Conservation (phyloP, 495 filamentous ascomycete species). For the Lepraria neglecta region DNA sequence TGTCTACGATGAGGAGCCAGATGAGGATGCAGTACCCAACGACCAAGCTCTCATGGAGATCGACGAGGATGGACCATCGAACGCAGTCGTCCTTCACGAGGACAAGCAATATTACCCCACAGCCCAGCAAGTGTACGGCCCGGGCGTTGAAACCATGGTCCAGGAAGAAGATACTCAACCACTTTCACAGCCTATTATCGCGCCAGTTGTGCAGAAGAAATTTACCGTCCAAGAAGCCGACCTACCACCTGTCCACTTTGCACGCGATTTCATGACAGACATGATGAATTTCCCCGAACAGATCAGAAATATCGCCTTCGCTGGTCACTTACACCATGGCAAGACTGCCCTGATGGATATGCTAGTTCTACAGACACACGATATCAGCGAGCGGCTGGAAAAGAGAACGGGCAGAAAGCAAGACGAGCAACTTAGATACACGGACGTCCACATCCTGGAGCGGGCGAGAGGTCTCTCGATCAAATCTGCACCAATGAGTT, state of each 20-base stretch:
- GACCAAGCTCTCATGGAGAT: conserved; percentile 91
- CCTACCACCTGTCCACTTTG: conserved; percentile 79
- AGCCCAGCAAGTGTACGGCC: conserved; percentile 88
- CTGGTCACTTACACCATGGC: conserved; percentile 91
- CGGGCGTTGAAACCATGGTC: conserved; percentile 89
- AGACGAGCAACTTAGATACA: conserved; percentile 91
- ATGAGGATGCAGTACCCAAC: conserved; percentile 46
- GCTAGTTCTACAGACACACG: conserved; percentile 91
- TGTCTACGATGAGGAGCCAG: conserved; percentile 66
- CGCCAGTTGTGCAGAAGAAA: conserved; percentile 88
- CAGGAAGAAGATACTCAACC: conserved; percentile 97
- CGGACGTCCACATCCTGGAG: conserved; percentile 83
- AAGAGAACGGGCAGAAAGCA: conserved; percentile 72
- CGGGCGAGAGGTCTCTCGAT: conserved; percentile 86
- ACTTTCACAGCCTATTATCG: conserved; percentile 85
- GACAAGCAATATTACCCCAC: conserved; percentile 99
- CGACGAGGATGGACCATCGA: conserved; percentile 91
- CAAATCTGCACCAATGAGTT: conserved; percentile 89
- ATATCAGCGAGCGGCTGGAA: conserved; percentile 67
- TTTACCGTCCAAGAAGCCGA: conserved; percentile 89
- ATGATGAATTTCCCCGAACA: conserved; percentile 94
- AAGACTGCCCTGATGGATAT: conserved; percentile 99
- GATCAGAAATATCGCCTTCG: conserved; percentile 84
- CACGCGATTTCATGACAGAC: conserved; percentile 89
- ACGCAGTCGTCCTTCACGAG: conserved; percentile 93